These are phyloP conservation scores for Lasiodiplodia sp. DNA, from an alignment of 2,329 filamentous ascomycete genomes.

Conservation along the genomic window DNA sequence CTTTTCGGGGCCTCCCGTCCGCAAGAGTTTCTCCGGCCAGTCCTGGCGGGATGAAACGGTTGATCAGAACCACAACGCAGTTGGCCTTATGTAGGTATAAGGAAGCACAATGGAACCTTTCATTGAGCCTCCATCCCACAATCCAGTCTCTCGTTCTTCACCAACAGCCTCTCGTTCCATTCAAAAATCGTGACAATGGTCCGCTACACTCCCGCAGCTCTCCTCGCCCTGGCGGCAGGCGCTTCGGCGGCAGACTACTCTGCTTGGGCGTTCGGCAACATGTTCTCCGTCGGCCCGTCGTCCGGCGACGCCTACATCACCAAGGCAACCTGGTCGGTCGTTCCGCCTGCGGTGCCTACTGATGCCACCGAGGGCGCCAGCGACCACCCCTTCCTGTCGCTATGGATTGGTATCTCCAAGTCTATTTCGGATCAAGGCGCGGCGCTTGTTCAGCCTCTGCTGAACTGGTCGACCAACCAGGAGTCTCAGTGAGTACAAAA, in stretches of 20 bases:
- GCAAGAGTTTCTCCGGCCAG: background rate
- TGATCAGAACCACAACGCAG: background rate
- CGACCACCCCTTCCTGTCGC: constrained; percentile 2
- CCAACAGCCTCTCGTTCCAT: background rate
- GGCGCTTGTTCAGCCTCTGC: constrained; percentile 15
- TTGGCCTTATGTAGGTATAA: background rate
- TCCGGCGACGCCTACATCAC: constrained; percentile 23
- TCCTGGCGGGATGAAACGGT: background rate
- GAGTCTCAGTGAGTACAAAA: constrained; percentile 2
- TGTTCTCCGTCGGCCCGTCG: constrained; percentile 22
- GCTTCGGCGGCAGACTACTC: constrained; percentile 14
- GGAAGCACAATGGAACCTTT: background rate
- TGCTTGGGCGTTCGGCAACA: constrained; percentile 29
- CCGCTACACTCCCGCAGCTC: background rate
- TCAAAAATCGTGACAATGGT: background rate
- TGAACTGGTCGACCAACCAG: constrained; percentile 24
- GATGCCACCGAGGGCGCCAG: background rate
- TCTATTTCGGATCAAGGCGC: constrained; percentile 11
- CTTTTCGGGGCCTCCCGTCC: background rate
- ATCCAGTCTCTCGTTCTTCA: background rate
- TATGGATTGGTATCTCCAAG: constrained; percentile 27
- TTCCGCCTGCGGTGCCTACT: constrained; percentile 1
- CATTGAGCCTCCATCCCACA: background rate
- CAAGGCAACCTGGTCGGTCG: constrained; percentile 28
- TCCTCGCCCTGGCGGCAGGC: constrained; percentile 4